Base-by-base conservation (phyloP, 2,329 filamentous ascomycete species). In the Domatiomyces catenatus region DNA sequence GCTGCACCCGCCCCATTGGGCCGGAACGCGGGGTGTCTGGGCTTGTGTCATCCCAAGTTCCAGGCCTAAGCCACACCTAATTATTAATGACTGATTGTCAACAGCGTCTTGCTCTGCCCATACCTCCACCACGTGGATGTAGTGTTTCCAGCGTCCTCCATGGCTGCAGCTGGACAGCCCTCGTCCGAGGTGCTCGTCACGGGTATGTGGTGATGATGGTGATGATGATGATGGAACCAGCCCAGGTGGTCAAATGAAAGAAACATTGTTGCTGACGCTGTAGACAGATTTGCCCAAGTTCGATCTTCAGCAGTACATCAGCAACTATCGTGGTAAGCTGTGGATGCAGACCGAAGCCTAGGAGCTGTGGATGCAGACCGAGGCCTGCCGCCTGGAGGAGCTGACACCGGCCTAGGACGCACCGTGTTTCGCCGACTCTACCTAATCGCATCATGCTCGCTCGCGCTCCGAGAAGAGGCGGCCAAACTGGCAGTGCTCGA, bases 261-360 rank as follows among this genome's bases (percentile, higher is more conserved):
- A 8, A 26, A 39, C 19, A 36, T 47, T 47, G 32, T 50, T 46
- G 53, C 49, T 18, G n/a, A 18, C 42, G 42, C 19, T 22, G 3
- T 44, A 8, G 12, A 46, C 44, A 90, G 86, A 87, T 46, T 68
- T 77, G 5, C 89, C 90, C 8, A 94, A 90, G 63, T 83, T 96
- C 59, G 92, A 96, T 61, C 76, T 98, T 43, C 87, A 95, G 54
- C 79, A 84, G 39, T 96, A 95, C 67, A 84, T 94, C 47, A 76
- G 83, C 58, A 94, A 95, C 63, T 98, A 96, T 67, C 75, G 73
- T 64, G 87, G 89, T 89, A 69, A 45, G 70, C 8, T 26, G 17
- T 48, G 17, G 20, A 42, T 47, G 22, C 20, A n/a, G 22, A 24
- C 22, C 22, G 22, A 6, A 24, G 22, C 22, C 22, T 24, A 6